Evolutionary conservation across 371 early-diverging fungal species (phyloP).

Genomic region (Mucor irregularis): DNA sequence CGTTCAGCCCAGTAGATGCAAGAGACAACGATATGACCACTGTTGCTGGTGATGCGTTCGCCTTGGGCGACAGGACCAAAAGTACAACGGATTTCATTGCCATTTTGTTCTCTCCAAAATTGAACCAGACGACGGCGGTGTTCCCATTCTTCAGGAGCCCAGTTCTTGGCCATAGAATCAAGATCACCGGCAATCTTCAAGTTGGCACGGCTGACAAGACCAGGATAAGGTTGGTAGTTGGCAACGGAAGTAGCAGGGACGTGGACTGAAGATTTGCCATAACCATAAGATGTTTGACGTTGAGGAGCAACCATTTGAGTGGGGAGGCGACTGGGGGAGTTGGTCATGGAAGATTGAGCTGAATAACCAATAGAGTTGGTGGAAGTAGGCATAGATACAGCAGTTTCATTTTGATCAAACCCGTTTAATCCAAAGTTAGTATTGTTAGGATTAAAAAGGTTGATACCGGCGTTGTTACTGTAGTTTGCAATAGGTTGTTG

Average conservation of each 20-base stretch:
- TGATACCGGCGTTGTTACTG: background rate
- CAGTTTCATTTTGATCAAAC: slow-evolving; percentile 4
- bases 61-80: slow-evolving; percentile 51
- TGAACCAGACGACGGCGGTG: slow-evolving; percentile 69
- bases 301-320: background rate
- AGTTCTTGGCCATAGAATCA: slow-evolving; percentile 52
- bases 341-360: background rate
- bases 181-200: slow-evolving; percentile 62
- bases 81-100: slow-evolving; percentile 60
- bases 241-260: slow-evolving; percentile 15
- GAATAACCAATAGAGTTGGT: background rate
- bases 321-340: background rate
- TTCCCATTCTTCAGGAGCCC: slow-evolving; percentile 60
- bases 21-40: slow-evolving; percentile 48
- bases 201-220: slow-evolving; percentile 64
- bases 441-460: background rate
- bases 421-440: slow-evolving; percentile 1
- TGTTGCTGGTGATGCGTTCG: slow-evolving; percentile 16
- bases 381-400: background rate
- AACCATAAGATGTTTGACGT: background rate
- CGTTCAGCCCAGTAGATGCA: slow-evolving; percentile 83
- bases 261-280: slow-evolving; percentile 7
- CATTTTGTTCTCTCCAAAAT: slow-evolving; percentile 62
- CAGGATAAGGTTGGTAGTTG: slow-evolving; percentile 54
- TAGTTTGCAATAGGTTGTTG: background rate